Base-by-base conservation (phyloP, 768 basidiomycete species). In the Floccularia luteovirens region DNA sequence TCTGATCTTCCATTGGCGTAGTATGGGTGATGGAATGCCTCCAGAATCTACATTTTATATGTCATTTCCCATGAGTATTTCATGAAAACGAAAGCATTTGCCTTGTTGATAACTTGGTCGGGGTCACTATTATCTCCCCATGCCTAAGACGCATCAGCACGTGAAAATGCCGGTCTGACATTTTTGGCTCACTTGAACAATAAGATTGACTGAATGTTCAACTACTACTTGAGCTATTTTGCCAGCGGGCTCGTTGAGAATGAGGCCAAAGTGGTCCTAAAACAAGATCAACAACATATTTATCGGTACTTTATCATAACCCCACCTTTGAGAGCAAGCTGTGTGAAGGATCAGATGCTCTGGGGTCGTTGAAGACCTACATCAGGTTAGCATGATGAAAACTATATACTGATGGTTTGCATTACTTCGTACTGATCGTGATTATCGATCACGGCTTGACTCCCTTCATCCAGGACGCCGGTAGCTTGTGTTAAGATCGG, bases 191-290 rank as follows among this genome's bases (percentile, higher is more conserved):
- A 69, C 70, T 43, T 66, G 48, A 20, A 84, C 80, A 28, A 86
- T 72, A 19, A 75, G 59, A 39, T 72, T 71, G 39, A 82, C 79
- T 10, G 64, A 59, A 53, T 86, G 58, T 48, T 75, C 71, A 10
- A 84, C 82, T 11, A 88, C 71, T 20, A 81, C 56, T 50, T 75
- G 69, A 5, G 82, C 83, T 36, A 85, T 75, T 53, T 82, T 79
- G 3, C 83, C 82, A 8, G 83, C 83, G 0, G 83, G 81, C 50
- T 84, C 79, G 53, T 85, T 86, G 38, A 84, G 62, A 38, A 83
- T 78, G 31, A 82, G 69, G 3, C 65, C 74, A 50, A 86, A 83
- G 57, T 85, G 82, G 52, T 84, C 82, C 77, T 82, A 43, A 2
- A 43, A 34, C 21, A 32, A 6, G 6, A 24, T 39, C 38, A 8